Conservation (phyloP, 2,329 filamentous ascomycete genomes). For the Paecilomyces formosus region DNA sequence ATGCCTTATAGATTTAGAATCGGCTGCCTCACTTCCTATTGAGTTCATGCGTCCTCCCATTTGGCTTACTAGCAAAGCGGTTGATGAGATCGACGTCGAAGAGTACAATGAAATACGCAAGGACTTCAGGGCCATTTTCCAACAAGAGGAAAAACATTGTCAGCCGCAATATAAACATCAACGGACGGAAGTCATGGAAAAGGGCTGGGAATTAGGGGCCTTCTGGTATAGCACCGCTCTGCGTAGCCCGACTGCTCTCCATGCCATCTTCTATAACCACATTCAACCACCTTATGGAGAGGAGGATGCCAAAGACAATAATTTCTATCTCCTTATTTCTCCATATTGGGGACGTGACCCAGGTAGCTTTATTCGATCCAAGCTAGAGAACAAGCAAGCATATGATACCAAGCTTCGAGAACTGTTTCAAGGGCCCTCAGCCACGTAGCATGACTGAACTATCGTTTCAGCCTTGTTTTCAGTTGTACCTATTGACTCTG, state of each 20-base stretch:
- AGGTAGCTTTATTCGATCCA: not conserved
- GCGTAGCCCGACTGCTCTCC: constrained; percentile 16
- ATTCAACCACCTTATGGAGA: constrained; percentile 9
- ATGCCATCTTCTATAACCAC: constrained; percentile 16
- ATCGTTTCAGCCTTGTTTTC: no score
- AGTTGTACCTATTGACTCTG: no score
- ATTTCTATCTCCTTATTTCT: not conserved
- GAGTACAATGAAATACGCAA: constrained; percentile 6
- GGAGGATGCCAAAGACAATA: not conserved
- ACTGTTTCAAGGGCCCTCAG: not conserved
- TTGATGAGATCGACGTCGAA: constrained; percentile 7
- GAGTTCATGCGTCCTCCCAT: constrained; percentile 15
- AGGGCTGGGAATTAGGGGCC: constrained; percentile 14
- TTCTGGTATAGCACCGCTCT: constrained; percentile 22
- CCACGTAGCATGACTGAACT: no score
- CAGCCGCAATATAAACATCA: constrained; percentile 2
- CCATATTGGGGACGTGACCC: not conserved
- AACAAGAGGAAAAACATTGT: constrained; percentile 14
- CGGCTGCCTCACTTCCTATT: constrained; percentile 15
- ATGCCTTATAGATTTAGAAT: constrained; percentile 20
- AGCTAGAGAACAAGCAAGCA: not conserved
- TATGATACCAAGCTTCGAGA: not conserved
- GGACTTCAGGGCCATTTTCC: constrained; percentile 13
- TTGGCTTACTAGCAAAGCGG: constrained; percentile 14
- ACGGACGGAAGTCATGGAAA: constrained; percentile 13